Conservation (phyloP, 1,284 basidiomycete species). For the Afroboletus lepidellus region DNA sequence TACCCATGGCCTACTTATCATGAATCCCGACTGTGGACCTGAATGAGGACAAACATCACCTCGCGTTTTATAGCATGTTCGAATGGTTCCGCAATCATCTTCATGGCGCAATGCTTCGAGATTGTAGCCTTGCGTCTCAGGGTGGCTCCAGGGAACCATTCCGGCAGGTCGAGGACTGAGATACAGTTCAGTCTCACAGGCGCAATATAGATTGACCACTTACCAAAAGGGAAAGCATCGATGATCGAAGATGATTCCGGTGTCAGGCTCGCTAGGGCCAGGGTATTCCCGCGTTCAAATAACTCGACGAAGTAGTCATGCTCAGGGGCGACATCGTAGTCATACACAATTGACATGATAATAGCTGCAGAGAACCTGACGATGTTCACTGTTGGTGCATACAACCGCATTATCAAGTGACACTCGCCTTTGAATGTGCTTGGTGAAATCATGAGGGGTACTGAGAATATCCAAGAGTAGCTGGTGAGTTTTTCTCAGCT, state of each 20-base stretch:
- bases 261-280: constrained; percentile 17
- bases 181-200: too few species aligned
- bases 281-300: constrained; percentile 12
- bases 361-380: too few species aligned
- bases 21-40: not conserved
- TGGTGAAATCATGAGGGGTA: constrained; percentile 9
- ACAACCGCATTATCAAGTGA: not conserved
- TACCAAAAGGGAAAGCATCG: constrained; percentile 23
- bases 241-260: constrained; percentile 21
- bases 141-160: constrained; percentile 24
- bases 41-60: constrained; percentile 7
- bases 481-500: too few species aligned
- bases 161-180: constrained; percentile 28
- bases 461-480: too few species aligned
- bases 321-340: constrained; percentile 20
- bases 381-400: not conserved
- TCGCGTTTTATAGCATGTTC: constrained; percentile 18
- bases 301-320: constrained; percentile 23
- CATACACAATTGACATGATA: too few species aligned
- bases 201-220: constrained; percentile 1
- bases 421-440: constrained; percentile 23
- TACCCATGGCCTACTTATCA: constrained; percentile 12
- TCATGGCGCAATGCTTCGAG: constrained; percentile 13
- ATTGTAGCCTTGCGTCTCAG: constrained; percentile 15
- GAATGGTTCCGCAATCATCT: constrained; percentile 23